Conservation (phyloP, 768 basidiomycete species). For the Sporobolomyces roseus region DNA sequence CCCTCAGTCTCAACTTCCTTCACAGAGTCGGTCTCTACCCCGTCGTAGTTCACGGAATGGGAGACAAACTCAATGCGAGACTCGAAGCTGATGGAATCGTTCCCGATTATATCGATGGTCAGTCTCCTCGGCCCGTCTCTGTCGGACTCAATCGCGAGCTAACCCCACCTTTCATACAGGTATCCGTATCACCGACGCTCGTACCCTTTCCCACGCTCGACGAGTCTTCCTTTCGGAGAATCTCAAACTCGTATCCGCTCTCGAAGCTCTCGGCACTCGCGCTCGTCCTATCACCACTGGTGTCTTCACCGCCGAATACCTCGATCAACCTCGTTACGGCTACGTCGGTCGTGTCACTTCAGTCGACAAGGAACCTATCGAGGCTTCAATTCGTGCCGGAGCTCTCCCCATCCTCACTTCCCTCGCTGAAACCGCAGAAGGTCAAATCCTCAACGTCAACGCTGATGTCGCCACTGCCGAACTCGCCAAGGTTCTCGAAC, state of each 20-base stretch:
- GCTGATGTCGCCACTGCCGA: slow-evolving; percentile 98
- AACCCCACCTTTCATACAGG: slow-evolving; percentile 51
- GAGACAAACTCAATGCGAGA: slow-evolving; percentile 68
- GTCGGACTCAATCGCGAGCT: too few relatives aligned
- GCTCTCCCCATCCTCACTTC: slow-evolving; percentile 93
- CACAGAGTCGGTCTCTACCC: slow-evolving; percentile 98
- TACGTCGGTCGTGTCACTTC: slow-evolving; percentile 92
- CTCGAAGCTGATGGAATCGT: slow-evolving; percentile 87
- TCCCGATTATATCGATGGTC: slow-evolving; percentile 82
- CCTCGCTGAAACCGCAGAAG: slow-evolving; percentile 87
- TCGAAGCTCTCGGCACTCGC: slow-evolving; percentile 91
- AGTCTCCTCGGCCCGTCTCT: background rate
- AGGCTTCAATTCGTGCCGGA: slow-evolving; percentile 92
- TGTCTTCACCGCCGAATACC: slow-evolving; percentile 94
- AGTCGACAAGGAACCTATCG: slow-evolving; percentile 92
- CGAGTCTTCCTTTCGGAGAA: slow-evolving; percentile 97
- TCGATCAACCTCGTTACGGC: slow-evolving; percentile 89
- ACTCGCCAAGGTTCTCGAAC: slow-evolving; percentile 94
- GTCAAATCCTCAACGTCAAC: slow-evolving; percentile 99
- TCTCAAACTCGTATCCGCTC: slow-evolving; percentile 82
- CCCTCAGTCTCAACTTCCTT: slow-evolving; percentile 89
- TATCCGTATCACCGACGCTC: slow-evolving; percentile 93
- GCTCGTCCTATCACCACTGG: slow-evolving; percentile 97
- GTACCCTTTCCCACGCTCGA: slow-evolving; percentile 89
- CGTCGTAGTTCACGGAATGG: slow-evolving; percentile 91